Percentiles rank a stretch among this genome's conserved stretches.
phyloP scores from a whole-genome alignment of 2,329 filamentous ascomycete genomes.

The Trichoderma sp. region DNA sequence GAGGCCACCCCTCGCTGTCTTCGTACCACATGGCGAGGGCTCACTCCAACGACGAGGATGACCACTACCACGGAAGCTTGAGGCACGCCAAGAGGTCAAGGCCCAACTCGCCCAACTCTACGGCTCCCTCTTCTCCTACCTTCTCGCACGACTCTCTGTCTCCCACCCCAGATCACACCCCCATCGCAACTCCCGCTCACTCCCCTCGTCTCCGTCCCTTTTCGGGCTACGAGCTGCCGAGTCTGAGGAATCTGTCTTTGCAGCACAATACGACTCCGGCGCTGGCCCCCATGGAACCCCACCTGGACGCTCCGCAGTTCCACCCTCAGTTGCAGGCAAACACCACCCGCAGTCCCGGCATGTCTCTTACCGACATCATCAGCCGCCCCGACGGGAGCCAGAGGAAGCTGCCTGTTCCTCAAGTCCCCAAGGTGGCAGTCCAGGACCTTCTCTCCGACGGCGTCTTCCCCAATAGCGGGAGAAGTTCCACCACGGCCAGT shows the following conservation, averaged over 20 bases:
- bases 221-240: conserved; percentile 77
- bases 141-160: conserved; percentile 96
- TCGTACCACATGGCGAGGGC: conserved; percentile 94
- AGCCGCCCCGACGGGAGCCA: conserved; percentile 83
- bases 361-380: conserved; percentile 91
- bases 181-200: conserved; percentile 93
- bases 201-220: conserved; percentile 87
- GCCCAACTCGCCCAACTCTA: conserved; percentile 92
- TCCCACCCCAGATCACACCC: conserved; percentile 96
- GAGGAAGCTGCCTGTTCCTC: conserved; percentile 86
- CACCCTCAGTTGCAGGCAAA: conserved; percentile 56
- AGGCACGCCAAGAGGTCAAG: conserved; percentile 83
- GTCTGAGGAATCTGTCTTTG: conserved; percentile 68
- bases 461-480: conserved; percentile 70
- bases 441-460: conserved; percentile 77
- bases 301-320: conserved; percentile 50
- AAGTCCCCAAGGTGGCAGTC: conserved; percentile 85
- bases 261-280: conserved; percentile 58
- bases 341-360: conserved; percentile 60
- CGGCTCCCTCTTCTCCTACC: conserved; percentile 91
- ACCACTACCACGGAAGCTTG: conserved; percentile 70
- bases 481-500: conserved; percentile 76
- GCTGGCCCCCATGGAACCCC: conserved; percentile 61
- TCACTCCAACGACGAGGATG: conserved; percentile 77
- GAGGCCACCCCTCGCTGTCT: conserved; percentile 71